phyloP scores from a whole-genome alignment of 768 basidiomycete genomes.

The Phallus indusiatus region DNA sequence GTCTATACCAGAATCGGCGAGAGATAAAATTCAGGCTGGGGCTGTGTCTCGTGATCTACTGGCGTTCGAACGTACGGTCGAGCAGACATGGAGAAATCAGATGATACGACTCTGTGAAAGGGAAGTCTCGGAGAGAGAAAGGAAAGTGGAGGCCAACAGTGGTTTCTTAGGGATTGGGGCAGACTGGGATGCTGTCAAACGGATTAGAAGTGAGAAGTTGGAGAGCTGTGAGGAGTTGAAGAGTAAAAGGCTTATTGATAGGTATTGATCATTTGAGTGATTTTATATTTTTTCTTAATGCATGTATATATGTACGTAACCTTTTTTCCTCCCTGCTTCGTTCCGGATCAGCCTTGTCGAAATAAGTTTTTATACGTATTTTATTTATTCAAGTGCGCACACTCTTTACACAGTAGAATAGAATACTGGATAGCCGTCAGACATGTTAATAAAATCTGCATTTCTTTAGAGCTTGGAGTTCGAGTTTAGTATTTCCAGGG shows the following conservation, averaged over 20 bases:
- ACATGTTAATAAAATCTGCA: too few relatives aligned
- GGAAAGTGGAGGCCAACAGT: slow-evolving; percentile 62
- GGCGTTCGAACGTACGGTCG: slow-evolving; percentile 71
- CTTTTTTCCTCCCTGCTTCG: background rate
- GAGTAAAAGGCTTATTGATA: slow-evolving; percentile 15
- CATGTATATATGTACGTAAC: background rate
- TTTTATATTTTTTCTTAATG: background rate
- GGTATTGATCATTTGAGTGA: background rate
- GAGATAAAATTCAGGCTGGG: slow-evolving; percentile 13
- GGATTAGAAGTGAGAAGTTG: slow-evolving; percentile 60
- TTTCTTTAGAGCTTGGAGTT: too few relatives aligned
- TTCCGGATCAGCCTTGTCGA: too few relatives aligned
- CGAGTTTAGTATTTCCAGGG: background rate
- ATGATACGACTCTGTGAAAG: slow-evolving; percentile 65
- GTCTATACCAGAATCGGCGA: slow-evolving; percentile 50
- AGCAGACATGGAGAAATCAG: slow-evolving; percentile 61
- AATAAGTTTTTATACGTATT: too few relatives aligned
- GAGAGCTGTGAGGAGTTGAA: slow-evolving; percentile 72
- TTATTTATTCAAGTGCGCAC: too few relatives aligned
- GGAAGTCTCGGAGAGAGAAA: slow-evolving; percentile 57
- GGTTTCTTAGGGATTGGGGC: slow-evolving; percentile 90
- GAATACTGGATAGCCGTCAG: too few relatives aligned
- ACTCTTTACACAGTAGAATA: too few relatives aligned
- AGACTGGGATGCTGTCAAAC: slow-evolving; percentile 81
- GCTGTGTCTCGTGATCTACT: slow-evolving; percentile 24